These are phyloP conservation scores for Mollisiaceae sp. DNA, from an alignment of 2,329 filamentous ascomycete genomes.

Conservation along the genomic window DNA sequence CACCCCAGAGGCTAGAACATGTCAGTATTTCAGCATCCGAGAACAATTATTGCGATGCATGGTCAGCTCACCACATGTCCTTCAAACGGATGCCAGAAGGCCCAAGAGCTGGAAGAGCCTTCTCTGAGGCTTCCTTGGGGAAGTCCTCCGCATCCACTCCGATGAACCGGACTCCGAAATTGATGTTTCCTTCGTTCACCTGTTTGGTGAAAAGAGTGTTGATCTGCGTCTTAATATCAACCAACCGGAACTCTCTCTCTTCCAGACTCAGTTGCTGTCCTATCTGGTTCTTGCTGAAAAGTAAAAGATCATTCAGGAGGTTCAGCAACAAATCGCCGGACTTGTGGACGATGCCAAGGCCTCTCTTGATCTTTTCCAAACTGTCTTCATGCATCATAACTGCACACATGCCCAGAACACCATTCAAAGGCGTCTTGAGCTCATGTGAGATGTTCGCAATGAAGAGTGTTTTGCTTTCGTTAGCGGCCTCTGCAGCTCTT, in stretches of 20 bases:
- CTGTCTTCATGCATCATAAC: constrained; percentile 94
- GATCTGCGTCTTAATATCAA: constrained; percentile 84
- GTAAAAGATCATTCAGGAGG: constrained; percentile 85
- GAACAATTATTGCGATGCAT: background rate
- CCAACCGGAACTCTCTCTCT: constrained; percentile 81
- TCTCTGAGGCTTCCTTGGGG: constrained; percentile 30
- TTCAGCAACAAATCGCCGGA: constrained; percentile 85
- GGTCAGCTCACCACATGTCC: constrained; percentile 64
- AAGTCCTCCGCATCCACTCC: constrained; percentile 49
- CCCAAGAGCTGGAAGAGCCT: constrained; percentile 61
- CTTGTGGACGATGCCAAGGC: constrained; percentile 86
- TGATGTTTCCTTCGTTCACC: constrained; percentile 77
- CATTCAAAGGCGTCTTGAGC: constrained; percentile 92
- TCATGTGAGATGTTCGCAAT: constrained; percentile 92
- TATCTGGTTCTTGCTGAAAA: constrained; percentile 94
- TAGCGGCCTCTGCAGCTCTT: constrained; percentile 90
- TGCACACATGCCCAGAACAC: constrained; percentile 91
- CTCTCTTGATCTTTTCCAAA: constrained; percentile 76
- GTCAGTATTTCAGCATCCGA: constrained; percentile 15
- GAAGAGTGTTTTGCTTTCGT: constrained; percentile 96
- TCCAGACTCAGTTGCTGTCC: constrained; percentile 83
- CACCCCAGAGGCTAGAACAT: constrained; percentile 74
- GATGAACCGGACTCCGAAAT: constrained; percentile 75
- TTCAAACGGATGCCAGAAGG: constrained; percentile 73
- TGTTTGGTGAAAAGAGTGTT: constrained; percentile 90